Evolutionary conservation across 2,329 filamentous ascomycete genomes (phyloP).

Genomic region (Ustilaginoidea virens): DNA sequence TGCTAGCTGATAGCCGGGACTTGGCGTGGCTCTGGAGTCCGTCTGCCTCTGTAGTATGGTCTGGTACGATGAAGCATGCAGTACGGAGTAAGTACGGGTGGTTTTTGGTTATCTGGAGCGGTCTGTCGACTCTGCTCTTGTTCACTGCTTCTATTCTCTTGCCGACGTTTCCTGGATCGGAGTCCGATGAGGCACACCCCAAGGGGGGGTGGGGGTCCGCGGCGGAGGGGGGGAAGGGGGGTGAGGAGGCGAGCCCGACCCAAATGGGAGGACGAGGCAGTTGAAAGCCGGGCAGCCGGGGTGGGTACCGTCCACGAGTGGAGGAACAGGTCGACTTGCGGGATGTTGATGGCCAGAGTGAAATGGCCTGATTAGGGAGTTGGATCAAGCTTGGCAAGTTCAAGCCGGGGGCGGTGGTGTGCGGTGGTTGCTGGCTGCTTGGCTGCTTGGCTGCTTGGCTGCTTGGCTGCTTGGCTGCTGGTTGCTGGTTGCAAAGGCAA

Average conservation of each 20-base stretch:
- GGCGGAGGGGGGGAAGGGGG: constrained; percentile 3
- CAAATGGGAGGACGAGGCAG: constrained; percentile 3
- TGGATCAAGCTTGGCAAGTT: constrained; percentile 5
- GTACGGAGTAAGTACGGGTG: too few relatives aligned
- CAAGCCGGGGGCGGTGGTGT: constrained; percentile 4
- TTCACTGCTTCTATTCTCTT: too few relatives aligned
- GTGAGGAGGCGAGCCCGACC: constrained; percentile 5
- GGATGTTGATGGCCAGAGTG: constrained; percentile 6
- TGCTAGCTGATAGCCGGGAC: too few relatives aligned
- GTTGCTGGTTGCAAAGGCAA: too few relatives aligned
- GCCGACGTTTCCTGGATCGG: neutral
- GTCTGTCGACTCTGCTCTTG: neutral
- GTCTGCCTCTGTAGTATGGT: too few relatives aligned
- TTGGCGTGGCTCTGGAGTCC: too few relatives aligned
- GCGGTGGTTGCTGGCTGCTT: too few relatives aligned
- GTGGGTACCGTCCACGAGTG: constrained; percentile 8
- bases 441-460: too few relatives aligned
- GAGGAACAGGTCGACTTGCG: constrained; percentile 6
- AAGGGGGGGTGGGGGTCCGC: constrained; percentile 6
- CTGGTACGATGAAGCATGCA: too few relatives aligned
- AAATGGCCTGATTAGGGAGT: constrained; percentile 11
- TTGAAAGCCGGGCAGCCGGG: constrained; percentile 7
- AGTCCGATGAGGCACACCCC: constrained; percentile 4
- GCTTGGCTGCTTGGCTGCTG: too few relatives aligned
- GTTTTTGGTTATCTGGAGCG: neutral